Conservation (phyloP, 23 red algal species). For the Cyanidiococcus yangmingshanensis region DNA sequence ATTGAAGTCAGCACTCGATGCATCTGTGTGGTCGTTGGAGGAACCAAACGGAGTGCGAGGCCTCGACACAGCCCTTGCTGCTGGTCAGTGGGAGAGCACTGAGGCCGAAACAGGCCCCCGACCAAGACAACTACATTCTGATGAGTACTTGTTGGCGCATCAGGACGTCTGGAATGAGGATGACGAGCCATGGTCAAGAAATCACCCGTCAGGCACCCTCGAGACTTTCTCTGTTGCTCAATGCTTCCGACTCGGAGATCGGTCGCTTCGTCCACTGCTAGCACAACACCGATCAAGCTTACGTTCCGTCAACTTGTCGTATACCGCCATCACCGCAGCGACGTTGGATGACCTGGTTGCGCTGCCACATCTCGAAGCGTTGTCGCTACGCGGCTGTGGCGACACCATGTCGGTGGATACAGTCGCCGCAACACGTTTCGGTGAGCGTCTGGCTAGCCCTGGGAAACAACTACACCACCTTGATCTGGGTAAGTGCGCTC, state of each 20-base stretch:
- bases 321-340: neutral
- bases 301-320: constrained; percentile 1
- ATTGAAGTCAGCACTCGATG: neutral
- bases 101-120: neutral
- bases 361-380: neutral
- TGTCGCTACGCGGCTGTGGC: constrained; percentile 7
- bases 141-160: neutral
- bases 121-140: too few relatives aligned
- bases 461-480: neutral
- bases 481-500: constrained; percentile 4
- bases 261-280: neutral
- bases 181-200: neutral
- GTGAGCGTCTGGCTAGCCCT: neutral
- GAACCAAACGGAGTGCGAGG: neutral
- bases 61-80: neutral
- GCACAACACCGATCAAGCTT: neutral
- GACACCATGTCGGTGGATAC: neutral
- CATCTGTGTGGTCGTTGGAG: too few relatives aligned
- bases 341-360: neutral
- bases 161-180: neutral
- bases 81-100: neutral
- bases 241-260: constrained; percentile 17
- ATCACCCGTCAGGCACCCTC: neutral
- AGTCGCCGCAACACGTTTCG: neutral
- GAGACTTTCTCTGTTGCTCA: constrained; percentile 1